Conservation (phyloP, 352 stramenopile genomes). For the Phytophthora tentaculata region DNA sequence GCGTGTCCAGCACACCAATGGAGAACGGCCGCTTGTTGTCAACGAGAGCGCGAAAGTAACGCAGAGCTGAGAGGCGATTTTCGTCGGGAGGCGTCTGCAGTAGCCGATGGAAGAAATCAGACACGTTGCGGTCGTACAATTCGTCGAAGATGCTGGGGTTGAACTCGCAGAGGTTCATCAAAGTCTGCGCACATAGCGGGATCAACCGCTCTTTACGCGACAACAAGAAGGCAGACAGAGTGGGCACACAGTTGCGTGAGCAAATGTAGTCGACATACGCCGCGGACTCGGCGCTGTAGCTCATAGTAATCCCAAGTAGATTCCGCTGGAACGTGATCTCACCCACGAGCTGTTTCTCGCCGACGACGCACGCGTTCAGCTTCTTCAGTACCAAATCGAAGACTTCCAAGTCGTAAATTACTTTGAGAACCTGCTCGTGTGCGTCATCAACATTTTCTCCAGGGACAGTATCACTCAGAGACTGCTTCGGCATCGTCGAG, state of each 20-base stretch:
- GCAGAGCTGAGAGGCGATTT: constrained; percentile 71
- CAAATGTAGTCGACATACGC: constrained; percentile 71
- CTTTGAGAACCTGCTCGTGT: constrained; percentile 56
- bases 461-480: constrained; percentile 16
- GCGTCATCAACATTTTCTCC: constrained; percentile 26
- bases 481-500: constrained; percentile 49
- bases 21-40: constrained; percentile 63
- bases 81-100: constrained; percentile 80
- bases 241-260: constrained; percentile 53
- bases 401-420: constrained; percentile 66
- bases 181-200: constrained; percentile 64
- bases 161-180: constrained; percentile 84
- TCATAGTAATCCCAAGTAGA: constrained; percentile 78
- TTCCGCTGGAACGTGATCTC: constrained; percentile 85
- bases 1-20: constrained; percentile 66
- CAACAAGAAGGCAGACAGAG: constrained; percentile 69
- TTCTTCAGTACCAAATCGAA: constrained; percentile 75
- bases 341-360: constrained; percentile 70
- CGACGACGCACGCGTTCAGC: constrained; percentile 70
- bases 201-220: constrained; percentile 73
- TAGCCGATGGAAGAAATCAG: constrained; percentile 78
- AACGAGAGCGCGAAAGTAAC: constrained; percentile 71
- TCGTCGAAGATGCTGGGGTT: constrained; percentile 73
- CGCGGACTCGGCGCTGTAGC: constrained; percentile 65
- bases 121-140: constrained; percentile 66